Base-by-base conservation (phyloP, 1,284 basidiomycete genomes). In the Ganoderma leucocontextum region DNA sequence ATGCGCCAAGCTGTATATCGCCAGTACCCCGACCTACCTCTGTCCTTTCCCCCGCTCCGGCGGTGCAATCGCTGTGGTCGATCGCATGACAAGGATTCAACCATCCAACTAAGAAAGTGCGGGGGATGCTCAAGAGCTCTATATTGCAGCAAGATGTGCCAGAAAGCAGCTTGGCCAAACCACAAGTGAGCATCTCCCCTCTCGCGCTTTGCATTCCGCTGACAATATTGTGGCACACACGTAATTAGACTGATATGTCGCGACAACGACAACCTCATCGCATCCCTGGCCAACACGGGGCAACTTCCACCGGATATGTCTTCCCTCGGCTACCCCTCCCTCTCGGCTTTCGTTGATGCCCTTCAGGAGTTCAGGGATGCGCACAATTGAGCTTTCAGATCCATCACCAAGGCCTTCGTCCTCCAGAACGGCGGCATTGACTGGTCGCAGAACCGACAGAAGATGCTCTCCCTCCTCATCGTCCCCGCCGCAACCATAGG, bases 81-180 rank as follows among this genome's bases (percentile, higher is more conserved):
- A n/a, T 47, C 29, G 10, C 53, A 47, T 10, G 33, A 42, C 25
- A n/a, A 58, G 9, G 29, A 29, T 22, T 22, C 44, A 17, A 22
- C n/a, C 44, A 22, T 47, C 39, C 17, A 64, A 39, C 19, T 64
- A 35, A 65, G 35, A 49, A 22, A 44, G 10, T 69, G 67, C 38
- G 22, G 7, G 17, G 64, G 63, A 2, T 65, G 63, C 44, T 44
- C 36, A 0, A 19, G 49, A 2, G 57, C 29, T 15, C 29, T 58
- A 41, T 69, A 64, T 19, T 66, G 68, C 62, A 64, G 68, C 41
- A 69, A 41, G 35, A 49, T 55, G 8, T 69, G 64, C 49, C 67
- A 69, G 47, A 69, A 62, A 29, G 38, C 47, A 2, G 64, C 55
- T 0, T 69, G 68, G 68, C 47, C 64, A 1, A n/a, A 10, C 6